These are phyloP conservation scores for Seminavis robusta DNA, from an alignment of 108 stramenopile species.

Conservation along the genomic window DNA sequence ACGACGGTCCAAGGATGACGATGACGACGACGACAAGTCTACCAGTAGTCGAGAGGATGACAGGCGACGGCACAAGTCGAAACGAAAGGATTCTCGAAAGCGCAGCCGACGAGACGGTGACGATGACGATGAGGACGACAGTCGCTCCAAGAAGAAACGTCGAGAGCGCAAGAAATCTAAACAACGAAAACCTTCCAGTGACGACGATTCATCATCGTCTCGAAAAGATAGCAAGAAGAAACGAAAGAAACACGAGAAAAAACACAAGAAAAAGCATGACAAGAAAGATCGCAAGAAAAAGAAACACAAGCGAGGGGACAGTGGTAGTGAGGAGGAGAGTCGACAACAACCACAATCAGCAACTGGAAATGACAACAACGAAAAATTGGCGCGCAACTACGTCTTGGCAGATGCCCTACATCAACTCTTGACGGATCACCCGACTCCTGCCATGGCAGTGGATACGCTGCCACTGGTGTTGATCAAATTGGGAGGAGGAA, in stretches of 20 bases:
- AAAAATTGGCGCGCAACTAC: slow-evolving; percentile 3
- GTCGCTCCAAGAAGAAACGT: background rate
- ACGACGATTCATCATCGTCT: background rate
- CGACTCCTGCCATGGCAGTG: slow-evolving; percentile 25
- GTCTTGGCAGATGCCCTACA: slow-evolving; percentile 26
- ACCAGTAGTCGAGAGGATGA: no score
- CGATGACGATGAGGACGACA: background rate
- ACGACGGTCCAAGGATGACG: no score
- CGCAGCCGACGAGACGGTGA: background rate
- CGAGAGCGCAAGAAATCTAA: background rate
- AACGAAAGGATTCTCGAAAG: no score
- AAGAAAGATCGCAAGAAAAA: slow-evolving; percentile 18
- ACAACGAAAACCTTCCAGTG: background rate
- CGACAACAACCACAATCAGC: background rate
- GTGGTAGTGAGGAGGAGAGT: slow-evolving; percentile 3
- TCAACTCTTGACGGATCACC: slow-evolving; percentile 18
- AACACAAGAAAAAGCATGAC: slow-evolving; percentile 1
- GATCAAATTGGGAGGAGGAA: slow-evolving; percentile 46
- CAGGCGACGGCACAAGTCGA: no score
- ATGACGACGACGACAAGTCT: no score
- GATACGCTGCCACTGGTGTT: slow-evolving; percentile 39
- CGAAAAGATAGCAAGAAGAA: background rate
- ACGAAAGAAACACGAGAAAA: background rate
- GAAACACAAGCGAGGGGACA: slow-evolving; percentile 9
- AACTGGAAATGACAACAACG: background rate